Evolutionary conservation across 768 basidiomycete species (phyloP).

Genomic region (Boletus tomentosulus): DNA sequence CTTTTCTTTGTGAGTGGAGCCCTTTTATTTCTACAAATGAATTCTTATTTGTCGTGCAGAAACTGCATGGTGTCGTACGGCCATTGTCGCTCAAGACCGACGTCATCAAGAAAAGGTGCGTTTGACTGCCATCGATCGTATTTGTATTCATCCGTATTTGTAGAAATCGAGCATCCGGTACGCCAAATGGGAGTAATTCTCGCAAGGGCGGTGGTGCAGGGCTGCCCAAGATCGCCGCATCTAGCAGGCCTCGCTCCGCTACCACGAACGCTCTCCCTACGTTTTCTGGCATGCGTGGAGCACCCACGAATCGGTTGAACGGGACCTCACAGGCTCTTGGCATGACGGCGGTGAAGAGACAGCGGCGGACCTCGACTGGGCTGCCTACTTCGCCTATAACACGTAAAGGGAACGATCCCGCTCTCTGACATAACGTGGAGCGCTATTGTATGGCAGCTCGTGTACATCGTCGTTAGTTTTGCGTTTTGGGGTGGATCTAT

Average conservation of each 20-base stretch:
- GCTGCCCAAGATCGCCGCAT: slow-evolving; percentile 73
- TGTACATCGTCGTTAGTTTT: slow-evolving; percentile 12
- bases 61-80: slow-evolving; percentile 92
- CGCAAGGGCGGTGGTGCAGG: slow-evolving; percentile 54
- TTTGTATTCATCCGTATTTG: not conserved
- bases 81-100: slow-evolving; percentile 95
- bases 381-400: slow-evolving; percentile 38
- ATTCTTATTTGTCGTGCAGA: slow-evolving; percentile 45
- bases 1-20: slow-evolving; percentile 75
- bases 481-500: slow-evolving; percentile 29
- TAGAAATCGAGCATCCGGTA: slow-evolving; percentile 80
- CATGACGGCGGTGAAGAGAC: slow-evolving; percentile 62
- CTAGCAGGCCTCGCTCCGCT: slow-evolving; percentile 65
- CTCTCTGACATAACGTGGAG: slow-evolving; percentile 6
- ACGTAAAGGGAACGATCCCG: slow-evolving; percentile 26
- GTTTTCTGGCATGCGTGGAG: slow-evolving; percentile 38
- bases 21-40: not conserved
- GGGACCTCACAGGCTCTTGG: slow-evolving; percentile 19
- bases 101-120: slow-evolving; percentile 92
- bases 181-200: slow-evolving; percentile 53
- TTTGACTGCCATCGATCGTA: not conserved
- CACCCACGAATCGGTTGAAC: slow-evolving; percentile 29
- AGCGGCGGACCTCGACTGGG: slow-evolving; percentile 71
- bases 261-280: slow-evolving; percentile 59
- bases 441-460: not conserved